phyloP scores from a whole-genome alignment of 164 flowering plant species.

The Annona cherimola region DNA sequence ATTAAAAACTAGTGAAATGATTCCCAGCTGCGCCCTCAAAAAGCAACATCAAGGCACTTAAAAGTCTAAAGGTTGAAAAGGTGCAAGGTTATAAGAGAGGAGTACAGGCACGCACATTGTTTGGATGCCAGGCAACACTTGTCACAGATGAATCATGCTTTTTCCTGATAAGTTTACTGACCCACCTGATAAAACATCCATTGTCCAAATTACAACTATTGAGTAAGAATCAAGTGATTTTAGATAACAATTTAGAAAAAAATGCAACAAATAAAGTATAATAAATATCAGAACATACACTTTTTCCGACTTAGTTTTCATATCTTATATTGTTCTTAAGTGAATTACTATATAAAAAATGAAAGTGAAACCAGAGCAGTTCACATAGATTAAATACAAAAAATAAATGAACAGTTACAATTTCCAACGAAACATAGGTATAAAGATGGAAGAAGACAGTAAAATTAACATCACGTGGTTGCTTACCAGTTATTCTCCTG shows the following conservation, averaged over 20 bases:
- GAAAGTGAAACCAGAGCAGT: neutral
- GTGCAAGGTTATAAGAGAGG: neutral
- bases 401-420: neutral
- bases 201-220: constrained; percentile 5
- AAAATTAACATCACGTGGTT: neutral
- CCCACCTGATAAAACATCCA: constrained; percentile 73
- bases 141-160: constrained; percentile 94
- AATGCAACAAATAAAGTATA: neutral
- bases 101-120: constrained; percentile 55
- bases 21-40: no score
- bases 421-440: neutral
- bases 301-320: neutral
- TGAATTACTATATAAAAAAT: neutral
- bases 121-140: constrained; percentile 99
- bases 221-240: neutral
- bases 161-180: constrained; percentile 92
- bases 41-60: no score
- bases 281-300: neutral
- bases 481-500: constrained; percentile 94
- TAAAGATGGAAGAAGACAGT: neutral
- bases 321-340: neutral
- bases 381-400: neutral
- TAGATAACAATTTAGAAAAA: constrained; percentile 1
- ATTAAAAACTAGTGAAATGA: neutral
- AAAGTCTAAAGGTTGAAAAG: no score